A percentile compares a stretch with the other conserved stretches of the same genome.
Evolutionary conservation across 2,329 filamentous ascomycete species (phyloP).

Genomic region (Pyricularia sp.): DNA sequence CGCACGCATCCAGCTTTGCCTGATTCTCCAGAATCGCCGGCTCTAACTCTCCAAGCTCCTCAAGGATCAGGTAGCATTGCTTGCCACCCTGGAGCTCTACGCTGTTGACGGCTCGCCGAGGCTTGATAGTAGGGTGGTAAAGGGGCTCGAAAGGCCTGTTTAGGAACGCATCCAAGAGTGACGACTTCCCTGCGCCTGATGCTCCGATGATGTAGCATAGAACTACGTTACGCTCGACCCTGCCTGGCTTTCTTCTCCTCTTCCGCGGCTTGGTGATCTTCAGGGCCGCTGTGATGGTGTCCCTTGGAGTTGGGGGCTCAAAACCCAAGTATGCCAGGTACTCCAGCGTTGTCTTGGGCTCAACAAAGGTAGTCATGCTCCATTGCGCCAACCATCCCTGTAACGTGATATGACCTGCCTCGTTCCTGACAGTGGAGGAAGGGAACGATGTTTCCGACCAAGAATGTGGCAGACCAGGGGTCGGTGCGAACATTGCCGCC

Average conservation of each 20-base stretch:
- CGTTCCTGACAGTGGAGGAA: slow-evolving; percentile 85
- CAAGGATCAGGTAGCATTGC: slow-evolving; percentile 90
- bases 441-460: slow-evolving; percentile 88
- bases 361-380: slow-evolving; percentile 98
- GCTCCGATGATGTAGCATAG: slow-evolving; percentile 86
- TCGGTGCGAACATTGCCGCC: slow-evolving; percentile 78
- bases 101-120: slow-evolving; percentile 85
- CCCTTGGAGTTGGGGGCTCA: slow-evolving; percentile 64
- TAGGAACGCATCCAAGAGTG: slow-evolving; percentile 80
- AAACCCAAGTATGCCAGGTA: slow-evolving; percentile 96
- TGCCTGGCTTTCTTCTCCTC: slow-evolving; percentile 63
- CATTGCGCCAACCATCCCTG: slow-evolving; percentile 98
- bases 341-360: slow-evolving; percentile 86
- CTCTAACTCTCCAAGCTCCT: slow-evolving; percentile 92
- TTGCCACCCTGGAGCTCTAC: slow-evolving; percentile 93
- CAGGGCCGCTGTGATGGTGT: slow-evolving; percentile 59
- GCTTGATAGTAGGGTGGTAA: slow-evolving; percentile 90
- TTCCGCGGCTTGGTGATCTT: slow-evolving; percentile 91
- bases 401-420: slow-evolving; percentile 86
- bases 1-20: slow-evolving; percentile 79
- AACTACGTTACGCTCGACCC: slow-evolving; percentile 88
- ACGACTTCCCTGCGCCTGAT: slow-evolving; percentile 77
- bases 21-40: slow-evolving; percentile 88
- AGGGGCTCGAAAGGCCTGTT: slow-evolving; percentile 72
- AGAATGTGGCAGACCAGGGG: slow-evolving; percentile 72